A percentile compares a stretch with the other conserved stretches of the same genome.
Evolutionary conservation across 108 stramenopile genomes (phyloP).

Genomic region (Seminavis robusta): DNA sequence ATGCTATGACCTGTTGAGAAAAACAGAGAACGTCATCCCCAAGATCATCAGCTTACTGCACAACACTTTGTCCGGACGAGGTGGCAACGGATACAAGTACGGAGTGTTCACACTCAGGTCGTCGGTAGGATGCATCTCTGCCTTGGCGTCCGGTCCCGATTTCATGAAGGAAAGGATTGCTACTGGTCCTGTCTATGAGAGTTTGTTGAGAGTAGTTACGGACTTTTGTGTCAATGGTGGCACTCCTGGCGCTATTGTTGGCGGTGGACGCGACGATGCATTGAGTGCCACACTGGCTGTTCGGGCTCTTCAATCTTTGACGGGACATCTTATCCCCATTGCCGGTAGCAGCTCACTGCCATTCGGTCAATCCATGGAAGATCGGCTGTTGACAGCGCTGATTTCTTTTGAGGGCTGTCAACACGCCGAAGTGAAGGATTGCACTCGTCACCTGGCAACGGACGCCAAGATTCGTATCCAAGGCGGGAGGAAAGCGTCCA

Average conservation of each 20-base stretch:
- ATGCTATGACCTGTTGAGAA: conserved; percentile 83
- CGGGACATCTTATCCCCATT: conserved; percentile 79
- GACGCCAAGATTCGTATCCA: conserved; percentile 76
- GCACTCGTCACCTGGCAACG: conserved; percentile 58
- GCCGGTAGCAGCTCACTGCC: conserved; percentile 72
- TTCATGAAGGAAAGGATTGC: conserved; percentile 92
- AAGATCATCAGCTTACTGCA: conserved; percentile 85
- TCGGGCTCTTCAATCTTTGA: conserved; percentile 66
- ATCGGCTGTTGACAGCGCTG: conserved; percentile 68
- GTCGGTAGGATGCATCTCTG: conserved; percentile 86
- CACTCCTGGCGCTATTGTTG: conserved; percentile 85
- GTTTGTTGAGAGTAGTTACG: conserved; percentile 75
- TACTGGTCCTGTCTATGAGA: conserved; percentile 81
- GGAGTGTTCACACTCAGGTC: conserved; percentile 88
- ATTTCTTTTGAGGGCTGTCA: conserved; percentile 56
- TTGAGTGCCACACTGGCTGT: conserved; percentile 84
- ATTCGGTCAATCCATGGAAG: conserved; percentile 79
- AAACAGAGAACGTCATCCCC: conserved; percentile 90
- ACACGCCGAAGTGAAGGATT: conserved; percentile 54
- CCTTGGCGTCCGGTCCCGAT: conserved; percentile 85
- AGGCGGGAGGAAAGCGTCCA: conserved; percentile 41
- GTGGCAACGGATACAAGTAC: conserved; percentile 91
- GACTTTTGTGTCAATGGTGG: conserved; percentile 92
- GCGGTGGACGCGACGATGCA: conserved; percentile 81
- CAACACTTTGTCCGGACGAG: conserved; percentile 84